phyloP scores from a whole-genome alignment of 768 basidiomycete species.

The Phlebiopsis gigantea region DNA sequence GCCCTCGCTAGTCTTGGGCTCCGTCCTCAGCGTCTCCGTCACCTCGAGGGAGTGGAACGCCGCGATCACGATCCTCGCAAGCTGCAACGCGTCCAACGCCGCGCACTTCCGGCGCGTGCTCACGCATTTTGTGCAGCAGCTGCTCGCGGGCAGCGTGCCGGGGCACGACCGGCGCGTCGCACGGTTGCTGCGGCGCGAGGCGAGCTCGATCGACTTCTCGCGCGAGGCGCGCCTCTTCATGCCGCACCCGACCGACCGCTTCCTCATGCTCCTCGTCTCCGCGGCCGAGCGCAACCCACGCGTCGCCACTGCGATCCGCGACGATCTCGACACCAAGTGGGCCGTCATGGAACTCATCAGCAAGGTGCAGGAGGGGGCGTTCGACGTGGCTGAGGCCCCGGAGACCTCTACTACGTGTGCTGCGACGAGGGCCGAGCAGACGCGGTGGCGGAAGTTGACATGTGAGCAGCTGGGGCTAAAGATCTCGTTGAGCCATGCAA shows the following conservation, averaged over 20 bases:
- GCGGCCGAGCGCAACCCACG: not conserved
- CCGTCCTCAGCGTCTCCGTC: not conserved
- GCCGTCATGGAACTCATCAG: not conserved
- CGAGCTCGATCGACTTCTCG: not conserved
- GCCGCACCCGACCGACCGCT: constrained; percentile 4
- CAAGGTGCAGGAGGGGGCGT: not conserved
- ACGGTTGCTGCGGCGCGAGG: not conserved
- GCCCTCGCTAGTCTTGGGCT: not conserved
- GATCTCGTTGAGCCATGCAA: no score
- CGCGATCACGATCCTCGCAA: not conserved
- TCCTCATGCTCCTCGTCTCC: not conserved
- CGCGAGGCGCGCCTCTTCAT: not conserved
- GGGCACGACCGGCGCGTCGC: not conserved
- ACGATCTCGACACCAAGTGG: not conserved
- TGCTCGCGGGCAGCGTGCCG: not conserved
- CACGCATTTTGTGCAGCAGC: not conserved
- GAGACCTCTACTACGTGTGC: not conserved
- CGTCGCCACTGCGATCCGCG: not conserved
- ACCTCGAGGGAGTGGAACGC: not conserved
- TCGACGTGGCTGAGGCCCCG: not conserved
- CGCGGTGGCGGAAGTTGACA: not conserved
- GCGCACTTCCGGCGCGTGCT: not conserved
- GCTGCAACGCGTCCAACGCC: not conserved
- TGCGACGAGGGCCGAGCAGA: not conserved
- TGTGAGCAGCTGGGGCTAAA: not conserved